phyloP scores from a whole-genome alignment of 345 rosid genomes.

The Eutrema yunnanense region DNA sequence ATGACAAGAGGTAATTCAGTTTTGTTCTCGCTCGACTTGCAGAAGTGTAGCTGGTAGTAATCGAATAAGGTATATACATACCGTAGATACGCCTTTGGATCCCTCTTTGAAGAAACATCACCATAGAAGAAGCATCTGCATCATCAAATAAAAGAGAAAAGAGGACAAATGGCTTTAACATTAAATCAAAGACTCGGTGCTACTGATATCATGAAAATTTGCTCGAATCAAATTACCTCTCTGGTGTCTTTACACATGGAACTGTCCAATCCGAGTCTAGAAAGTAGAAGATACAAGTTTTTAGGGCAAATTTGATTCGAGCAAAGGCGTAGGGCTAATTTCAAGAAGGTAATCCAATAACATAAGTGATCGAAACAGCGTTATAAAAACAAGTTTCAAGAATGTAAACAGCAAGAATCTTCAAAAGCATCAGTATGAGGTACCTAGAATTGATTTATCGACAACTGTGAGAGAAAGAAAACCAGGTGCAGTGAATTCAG shows the following conservation, averaged over 20 bases:
- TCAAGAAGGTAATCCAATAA: neutral
- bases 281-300: slow-evolving; percentile 13
- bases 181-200: neutral
- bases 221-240: slow-evolving; percentile 49
- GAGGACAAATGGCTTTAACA: neutral
- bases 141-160: neutral
- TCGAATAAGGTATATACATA: slow-evolving; percentile 51
- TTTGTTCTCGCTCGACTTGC: slow-evolving; percentile 35
- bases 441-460: slow-evolving; percentile 63
- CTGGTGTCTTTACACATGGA: slow-evolving; percentile 93
- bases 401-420: neutral
- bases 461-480: slow-evolving; percentile 74
- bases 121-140: slow-evolving; percentile 82
- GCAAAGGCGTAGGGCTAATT: too few species aligned
- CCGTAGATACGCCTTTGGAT: slow-evolving; percentile 66
- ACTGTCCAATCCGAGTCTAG: slow-evolving; percentile 55
- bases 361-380: neutral
- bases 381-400: neutral
- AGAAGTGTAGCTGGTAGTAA: slow-evolving; percentile 50
- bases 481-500: slow-evolving; percentile 90
- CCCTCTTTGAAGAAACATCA: slow-evolving; percentile 80
- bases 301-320: too few species aligned
- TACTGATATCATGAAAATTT: neutral
- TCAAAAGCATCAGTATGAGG: neutral
- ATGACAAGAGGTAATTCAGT: slow-evolving; percentile 68